A percentile compares a stretch with the other conserved stretches of the same genome.
These are phyloP conservation scores for Copromyces sp. DNA, from an alignment of 495 filamentous ascomycete genomes.

Conservation along the genomic window DNA sequence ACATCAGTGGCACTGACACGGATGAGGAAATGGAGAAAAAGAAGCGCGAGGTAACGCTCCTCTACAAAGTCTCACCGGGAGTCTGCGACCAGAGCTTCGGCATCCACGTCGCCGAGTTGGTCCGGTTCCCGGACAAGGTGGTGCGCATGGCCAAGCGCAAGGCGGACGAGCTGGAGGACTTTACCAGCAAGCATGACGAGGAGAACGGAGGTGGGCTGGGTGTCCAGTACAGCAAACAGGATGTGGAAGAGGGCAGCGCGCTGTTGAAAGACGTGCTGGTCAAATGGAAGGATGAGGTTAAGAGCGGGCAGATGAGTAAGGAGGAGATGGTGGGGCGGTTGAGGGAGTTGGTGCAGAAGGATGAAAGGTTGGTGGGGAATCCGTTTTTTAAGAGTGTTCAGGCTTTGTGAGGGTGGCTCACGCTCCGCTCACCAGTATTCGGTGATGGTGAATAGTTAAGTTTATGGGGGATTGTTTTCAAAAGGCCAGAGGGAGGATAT, in stretches of 20 bases:
- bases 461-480: not conserved
- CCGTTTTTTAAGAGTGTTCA: constrained; percentile 85
- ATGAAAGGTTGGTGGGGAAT: constrained; percentile 64
- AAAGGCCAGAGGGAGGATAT: not conserved
- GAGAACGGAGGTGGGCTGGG: constrained; percentile 36
- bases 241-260: constrained; percentile 83
- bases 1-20: constrained; percentile 56
- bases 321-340: constrained; percentile 73
- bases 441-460: not conserved
- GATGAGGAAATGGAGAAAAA: constrained; percentile 13
- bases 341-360: constrained; percentile 63
- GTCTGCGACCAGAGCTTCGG: constrained; percentile 96
- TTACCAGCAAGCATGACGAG: constrained; percentile 63
- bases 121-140: constrained; percentile 95
- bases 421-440: not conserved
- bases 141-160: constrained; percentile 98
- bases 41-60: constrained; percentile 73
- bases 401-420: constrained; percentile 45
- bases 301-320: constrained; percentile 47
- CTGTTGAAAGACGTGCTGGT: constrained; percentile 77
- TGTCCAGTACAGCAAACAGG: constrained; percentile 58
- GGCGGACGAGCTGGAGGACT: constrained; percentile 96
- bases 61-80: constrained; percentile 92
- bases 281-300: constrained; percentile 80
- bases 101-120: constrained; percentile 95